Conservation (phyloP, 2,329 filamentous ascomycete species). For the Calycina herbarum region DNA sequence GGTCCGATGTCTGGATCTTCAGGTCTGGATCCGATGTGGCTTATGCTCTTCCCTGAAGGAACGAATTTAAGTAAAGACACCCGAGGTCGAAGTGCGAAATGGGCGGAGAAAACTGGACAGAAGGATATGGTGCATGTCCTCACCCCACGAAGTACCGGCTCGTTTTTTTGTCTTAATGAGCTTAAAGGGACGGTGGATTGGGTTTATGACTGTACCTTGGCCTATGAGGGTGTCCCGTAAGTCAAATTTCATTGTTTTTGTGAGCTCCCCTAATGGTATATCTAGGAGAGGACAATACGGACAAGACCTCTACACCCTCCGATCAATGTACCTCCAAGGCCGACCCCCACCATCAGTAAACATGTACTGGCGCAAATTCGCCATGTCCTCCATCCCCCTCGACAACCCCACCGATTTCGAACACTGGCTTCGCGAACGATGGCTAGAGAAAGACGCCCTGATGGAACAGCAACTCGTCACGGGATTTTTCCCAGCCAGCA, state of each 20-base stretch:
- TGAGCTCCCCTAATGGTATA: no score
- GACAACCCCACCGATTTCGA: constrained; percentile 75
- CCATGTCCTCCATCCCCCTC: constrained; percentile 76
- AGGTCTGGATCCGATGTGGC: constrained; percentile 81
- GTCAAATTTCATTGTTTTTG: constrained; percentile 41
- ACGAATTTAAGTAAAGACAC: constrained; percentile 77
- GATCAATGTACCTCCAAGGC: constrained; percentile 85
- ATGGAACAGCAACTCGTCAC: constrained; percentile 80
- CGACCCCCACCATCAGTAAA: constrained; percentile 92
- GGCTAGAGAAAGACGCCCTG: constrained; percentile 89
- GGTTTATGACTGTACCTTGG: constrained; percentile 90
- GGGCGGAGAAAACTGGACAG: constrained; percentile 74
- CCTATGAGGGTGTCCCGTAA: constrained; percentile 91
- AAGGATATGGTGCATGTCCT: constrained; percentile 73
- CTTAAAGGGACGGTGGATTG: constrained; percentile 74
- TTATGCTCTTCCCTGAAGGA: constrained; percentile 83
- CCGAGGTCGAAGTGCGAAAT: constrained; percentile 67
- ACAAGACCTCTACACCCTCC: constrained; percentile 86
- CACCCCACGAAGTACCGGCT: constrained; percentile 76
- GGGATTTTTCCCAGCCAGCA: constrained; percentile 67
- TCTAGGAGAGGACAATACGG: constrained; percentile 69
- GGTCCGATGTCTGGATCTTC: constrained; percentile 53
- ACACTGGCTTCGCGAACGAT: constrained; percentile 78
- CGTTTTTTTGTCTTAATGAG: constrained; percentile 77
- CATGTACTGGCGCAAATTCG: constrained; percentile 91